Base-by-base conservation (phyloP, 1,284 basidiomycete species). In the Testicularia cyperi region DNA sequence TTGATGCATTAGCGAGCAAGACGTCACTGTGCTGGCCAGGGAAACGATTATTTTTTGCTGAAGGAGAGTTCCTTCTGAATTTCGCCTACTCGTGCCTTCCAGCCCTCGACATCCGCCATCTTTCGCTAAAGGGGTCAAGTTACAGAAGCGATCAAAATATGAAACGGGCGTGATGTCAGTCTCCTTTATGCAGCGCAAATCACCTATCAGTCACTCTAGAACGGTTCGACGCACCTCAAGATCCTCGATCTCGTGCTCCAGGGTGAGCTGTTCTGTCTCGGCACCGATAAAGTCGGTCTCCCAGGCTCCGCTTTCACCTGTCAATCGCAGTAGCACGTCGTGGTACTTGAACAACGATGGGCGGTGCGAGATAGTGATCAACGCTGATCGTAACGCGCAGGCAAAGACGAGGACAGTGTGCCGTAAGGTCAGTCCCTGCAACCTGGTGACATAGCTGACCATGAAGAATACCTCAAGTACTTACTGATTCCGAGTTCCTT, bases 401-500 rank as follows among this genome's bases (percentile, higher is more conserved):
- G 20, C 19, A 7, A 12, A 18, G 20, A 38, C n/a, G 20, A 10
- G 12, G n/a, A 40, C 20, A 6, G 23, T 10, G 20, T 15, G 24
- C 6, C 16, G 9, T 18, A 7, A 14, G 31, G 16, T 32, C 31
- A 32, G 16, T 10, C 14, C n/a, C 14, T 12, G 21, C 24, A n/a
- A n/a, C n/a, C n/a, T n/a, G n/a, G n/a, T n/a, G n/a, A n/a, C n/a
- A n/a, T n/a, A n/a, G n/a, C n/a, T n/a, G n/a, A n/a, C n/a, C n/a
- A n/a, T n/a, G n/a, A n/a, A n/a, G n/a, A n/a, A n/a, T n/a, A n/a
- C n/a, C n/a, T n/a, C n/a, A n/a, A n/a, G n/a, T 29, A 70, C 68
- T 30, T 23, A 73, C 72, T 95, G 70, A 96, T 92, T 2, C 88
- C 91, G 12, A 91, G 79, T n/a, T 85, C 82, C 78, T 96, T 96